These are phyloP conservation scores for Casaregolazyma lundiana DNA, from an alignment of 1,139 yeast species.

Conservation along the genomic window DNA sequence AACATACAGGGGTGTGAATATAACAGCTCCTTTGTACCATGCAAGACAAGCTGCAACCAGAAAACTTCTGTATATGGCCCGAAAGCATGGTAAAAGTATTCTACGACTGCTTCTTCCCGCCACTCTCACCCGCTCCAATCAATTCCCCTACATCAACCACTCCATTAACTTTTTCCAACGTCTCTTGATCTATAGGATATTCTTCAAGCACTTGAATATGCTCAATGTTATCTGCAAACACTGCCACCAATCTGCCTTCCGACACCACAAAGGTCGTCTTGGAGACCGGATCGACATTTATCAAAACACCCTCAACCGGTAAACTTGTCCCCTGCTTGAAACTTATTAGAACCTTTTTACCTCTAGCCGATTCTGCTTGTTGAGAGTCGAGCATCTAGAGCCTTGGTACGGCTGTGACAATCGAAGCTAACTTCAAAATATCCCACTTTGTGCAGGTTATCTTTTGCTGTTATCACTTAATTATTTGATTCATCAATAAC, in stretches of 20 bases:
- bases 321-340: slow-evolving; percentile 12
- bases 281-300: slow-evolving; percentile 21
- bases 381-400: slow-evolving; percentile 6
- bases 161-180: slow-evolving; percentile 3
- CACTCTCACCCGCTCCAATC: neutral
- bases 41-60: too few species aligned
- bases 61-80: too few species aligned
- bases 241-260: slow-evolving; percentile 9
- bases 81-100: neutral
- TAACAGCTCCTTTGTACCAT: too few species aligned
- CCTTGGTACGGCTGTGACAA: too few species aligned
- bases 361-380: slow-evolving; percentile 15
- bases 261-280: slow-evolving; percentile 18
- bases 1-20: too few species aligned
- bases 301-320: slow-evolving; percentile 20
- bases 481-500: neutral
- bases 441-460: neutral
- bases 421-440: neutral
- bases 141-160: slow-evolving; percentile 6
- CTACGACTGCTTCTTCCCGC: too few species aligned
- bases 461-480: neutral
- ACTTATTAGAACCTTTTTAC: slow-evolving; percentile 13
- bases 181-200: neutral
- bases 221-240: slow-evolving; percentile 4
- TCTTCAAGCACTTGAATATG: slow-evolving; percentile 7